A percentile compares a stretch with the other conserved stretches of the same genome.
Conservation (phyloP, 352 stramenopile species). For the Pythium utonaiense region DNA sequence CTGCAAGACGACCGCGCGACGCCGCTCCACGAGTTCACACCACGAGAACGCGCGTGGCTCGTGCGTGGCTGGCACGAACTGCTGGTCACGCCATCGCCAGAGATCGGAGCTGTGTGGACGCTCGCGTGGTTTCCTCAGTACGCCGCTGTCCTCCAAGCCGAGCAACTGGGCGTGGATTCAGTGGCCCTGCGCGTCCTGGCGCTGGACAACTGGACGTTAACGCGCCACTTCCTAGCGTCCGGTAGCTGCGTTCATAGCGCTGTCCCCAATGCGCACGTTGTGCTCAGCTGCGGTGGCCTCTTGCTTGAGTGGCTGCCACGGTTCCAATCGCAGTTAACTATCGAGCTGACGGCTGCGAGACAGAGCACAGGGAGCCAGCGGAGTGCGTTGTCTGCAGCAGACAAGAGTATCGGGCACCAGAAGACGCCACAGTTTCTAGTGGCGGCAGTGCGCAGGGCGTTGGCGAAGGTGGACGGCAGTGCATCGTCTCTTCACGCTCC, state of each 20-base stretch:
- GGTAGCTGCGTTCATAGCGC: slow-evolving; percentile 37
- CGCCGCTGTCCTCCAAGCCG: slow-evolving; percentile 36
- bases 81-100: background rate
- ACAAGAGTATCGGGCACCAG: slow-evolving; percentile 29
- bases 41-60: background rate
- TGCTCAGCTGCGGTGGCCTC: slow-evolving; percentile 39
- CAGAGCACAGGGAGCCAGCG: slow-evolving; percentile 21
- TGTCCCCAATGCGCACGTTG: slow-evolving; percentile 23
- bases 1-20: slow-evolving; percentile 9
- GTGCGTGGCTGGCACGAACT: background rate
- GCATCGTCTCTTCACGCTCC: background rate
- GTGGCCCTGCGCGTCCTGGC: slow-evolving; percentile 38
- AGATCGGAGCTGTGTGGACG: slow-evolving; percentile 11
- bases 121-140: slow-evolving; percentile 45
- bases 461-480: slow-evolving; percentile 7
- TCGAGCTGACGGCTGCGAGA: slow-evolving; percentile 28
- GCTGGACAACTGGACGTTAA: slow-evolving; percentile 38
- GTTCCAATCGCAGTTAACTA: too few species aligned
- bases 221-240: slow-evolving; percentile 28
- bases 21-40: slow-evolving; percentile 12
- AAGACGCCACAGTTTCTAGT: slow-evolving; percentile 57
- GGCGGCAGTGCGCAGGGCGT: slow-evolving; percentile 19
- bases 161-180: slow-evolving; percentile 15
- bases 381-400: slow-evolving; percentile 25
- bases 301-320: too few species aligned